Percentiles rank a stretch among this genome's conserved stretches.
These are phyloP conservation scores for Paulownia fortunei DNA, from an alignment of 257 asterid genomes.

Conservation along the genomic window DNA sequence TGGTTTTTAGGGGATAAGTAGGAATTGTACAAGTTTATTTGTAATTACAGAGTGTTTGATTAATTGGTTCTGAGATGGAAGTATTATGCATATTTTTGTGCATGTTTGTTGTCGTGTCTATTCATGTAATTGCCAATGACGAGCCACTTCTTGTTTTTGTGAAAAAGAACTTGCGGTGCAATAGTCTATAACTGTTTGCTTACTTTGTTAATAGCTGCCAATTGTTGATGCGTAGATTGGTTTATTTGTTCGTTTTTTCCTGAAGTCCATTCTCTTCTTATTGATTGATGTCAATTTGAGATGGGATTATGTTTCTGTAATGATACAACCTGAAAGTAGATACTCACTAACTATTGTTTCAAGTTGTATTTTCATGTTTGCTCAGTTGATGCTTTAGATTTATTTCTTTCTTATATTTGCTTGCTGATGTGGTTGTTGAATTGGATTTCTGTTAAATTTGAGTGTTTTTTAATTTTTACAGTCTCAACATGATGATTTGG, in stretches of 20 bases:
- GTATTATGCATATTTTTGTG: background rate
- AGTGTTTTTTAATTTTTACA: constrained; percentile 17
- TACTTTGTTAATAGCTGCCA: background rate
- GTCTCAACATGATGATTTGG: constrained; percentile 64
- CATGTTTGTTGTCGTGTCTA: background rate
- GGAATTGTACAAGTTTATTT: background rate
- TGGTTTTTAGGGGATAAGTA: background rate
- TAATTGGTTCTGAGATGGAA: background rate
- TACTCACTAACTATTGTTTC: background rate
- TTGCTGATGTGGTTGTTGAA: background rate
- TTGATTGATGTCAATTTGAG: background rate
- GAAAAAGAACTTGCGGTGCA: background rate
- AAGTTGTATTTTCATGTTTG: background rate
- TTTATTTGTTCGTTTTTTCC: background rate
- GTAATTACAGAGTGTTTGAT: background rate
- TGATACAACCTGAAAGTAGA: background rate
- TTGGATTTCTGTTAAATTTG: background rate
- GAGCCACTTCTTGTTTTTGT: background rate
- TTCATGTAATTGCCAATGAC: background rate
- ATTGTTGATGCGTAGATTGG: background rate
- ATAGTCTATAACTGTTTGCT: background rate
- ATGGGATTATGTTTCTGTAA: background rate
- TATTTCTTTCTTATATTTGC: background rate
- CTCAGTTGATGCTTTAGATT: background rate
- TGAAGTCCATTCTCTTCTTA: background rate